Evolutionary conservation across 1,284 basidiomycete species (phyloP).

Genomic region (Tylopilus sp.): DNA sequence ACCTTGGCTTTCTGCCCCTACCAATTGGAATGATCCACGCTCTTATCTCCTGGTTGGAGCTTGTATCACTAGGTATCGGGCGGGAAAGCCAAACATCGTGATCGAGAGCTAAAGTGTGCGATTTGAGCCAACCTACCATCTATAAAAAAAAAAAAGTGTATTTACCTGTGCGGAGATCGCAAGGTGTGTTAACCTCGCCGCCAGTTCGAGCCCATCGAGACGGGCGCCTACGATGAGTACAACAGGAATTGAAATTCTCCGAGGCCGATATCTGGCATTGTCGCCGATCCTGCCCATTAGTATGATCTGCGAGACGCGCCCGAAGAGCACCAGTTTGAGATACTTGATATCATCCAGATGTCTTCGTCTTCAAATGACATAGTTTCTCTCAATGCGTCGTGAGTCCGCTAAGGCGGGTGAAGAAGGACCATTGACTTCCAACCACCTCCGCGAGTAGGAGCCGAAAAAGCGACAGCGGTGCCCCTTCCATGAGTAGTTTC

Average conservation of each 20-base stretch:
- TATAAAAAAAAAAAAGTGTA: conserved; percentile 24
- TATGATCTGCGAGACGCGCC: conserved; percentile 1
- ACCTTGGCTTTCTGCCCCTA: conserved; percentile 32
- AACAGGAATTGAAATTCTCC: conserved; percentile 29
- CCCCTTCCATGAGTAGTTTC: conserved; percentile 37
- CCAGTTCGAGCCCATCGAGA: conserved; percentile 48
- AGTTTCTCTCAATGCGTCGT: conserved; percentile 36
- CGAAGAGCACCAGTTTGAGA: conserved; percentile 26
- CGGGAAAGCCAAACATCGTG: conserved; percentile 66
- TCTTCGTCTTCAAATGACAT: too few species aligned
- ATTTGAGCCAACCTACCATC: conserved; percentile 70
- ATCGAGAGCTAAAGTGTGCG: conserved; percentile 63
- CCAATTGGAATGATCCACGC: conserved; percentile 47
- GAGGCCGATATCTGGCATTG: conserved; percentile 24
- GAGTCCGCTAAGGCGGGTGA: conserved; percentile 60
- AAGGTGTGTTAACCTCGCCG: conserved; percentile 49
- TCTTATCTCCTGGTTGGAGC: conserved; percentile 41
- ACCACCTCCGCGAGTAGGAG: conserved; percentile 20
- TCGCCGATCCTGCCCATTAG: conserved; percentile 32
- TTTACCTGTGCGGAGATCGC: conserved; percentile 31
- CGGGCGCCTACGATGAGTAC: conserved; percentile 49
- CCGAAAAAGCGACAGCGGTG: conserved; percentile 29
- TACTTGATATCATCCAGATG: neutral
- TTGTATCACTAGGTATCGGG: conserved; percentile 46
- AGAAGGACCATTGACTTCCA: conserved; percentile 45